Conservation (phyloP, 2,329 filamentous ascomycete genomes). For the Lachnellula occidentalis region DNA sequence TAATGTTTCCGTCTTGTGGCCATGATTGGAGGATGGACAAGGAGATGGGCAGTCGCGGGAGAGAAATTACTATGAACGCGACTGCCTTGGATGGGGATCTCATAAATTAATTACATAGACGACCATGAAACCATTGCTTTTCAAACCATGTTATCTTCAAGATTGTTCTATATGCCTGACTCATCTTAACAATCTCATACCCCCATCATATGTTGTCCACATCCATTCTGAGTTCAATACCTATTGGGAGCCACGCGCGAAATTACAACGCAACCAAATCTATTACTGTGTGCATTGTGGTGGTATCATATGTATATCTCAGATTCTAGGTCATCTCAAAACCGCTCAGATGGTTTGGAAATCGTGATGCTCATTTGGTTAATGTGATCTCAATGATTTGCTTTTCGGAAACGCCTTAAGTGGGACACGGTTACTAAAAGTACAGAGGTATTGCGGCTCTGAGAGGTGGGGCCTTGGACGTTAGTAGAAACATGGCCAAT, state of each 20-base stretch:
- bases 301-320: not conserved
- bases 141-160: no score
- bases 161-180: no score
- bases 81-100: no score
- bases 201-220: no score
- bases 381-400: not conserved
- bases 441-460: slow-evolving; percentile 6
- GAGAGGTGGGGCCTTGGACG: not conserved
- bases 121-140: no score
- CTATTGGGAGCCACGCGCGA: not conserved
- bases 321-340: not conserved
- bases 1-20: not conserved
- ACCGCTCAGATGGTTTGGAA: not conserved
- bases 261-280: not conserved
- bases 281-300: not conserved
- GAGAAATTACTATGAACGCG: no score
- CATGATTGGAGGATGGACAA: not conserved
- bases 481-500: not conserved
- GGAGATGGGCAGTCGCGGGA: no score
- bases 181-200: no score
- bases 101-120: no score
- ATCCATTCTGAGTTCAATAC: not conserved
- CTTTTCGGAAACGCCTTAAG: slow-evolving; percentile 4
- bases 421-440: slow-evolving; percentile 8
- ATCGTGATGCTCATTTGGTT: not conserved